These are phyloP conservation scores for Penicillium angulare DNA, from an alignment of 495 filamentous ascomycete species.

Conservation along the genomic window DNA sequence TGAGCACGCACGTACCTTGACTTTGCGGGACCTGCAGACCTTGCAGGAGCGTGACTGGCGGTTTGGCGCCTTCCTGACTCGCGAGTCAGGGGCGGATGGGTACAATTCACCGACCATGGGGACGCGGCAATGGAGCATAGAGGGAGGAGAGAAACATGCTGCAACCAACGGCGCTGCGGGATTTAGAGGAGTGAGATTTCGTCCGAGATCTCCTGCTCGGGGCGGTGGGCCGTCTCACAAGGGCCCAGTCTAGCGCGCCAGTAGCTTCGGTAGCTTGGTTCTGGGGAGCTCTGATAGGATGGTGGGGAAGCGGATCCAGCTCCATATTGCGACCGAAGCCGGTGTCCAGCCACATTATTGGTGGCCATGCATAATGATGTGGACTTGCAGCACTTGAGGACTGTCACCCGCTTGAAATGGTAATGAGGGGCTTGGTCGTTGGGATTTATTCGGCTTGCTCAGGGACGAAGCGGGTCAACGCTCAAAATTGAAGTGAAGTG, in stretches of 20 bases:
- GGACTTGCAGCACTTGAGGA: neutral
- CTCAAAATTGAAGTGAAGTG: neutral
- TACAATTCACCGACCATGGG: slow-evolving; percentile 27
- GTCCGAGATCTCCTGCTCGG: slow-evolving; percentile 30
- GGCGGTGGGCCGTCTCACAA: slow-evolving; percentile 11
- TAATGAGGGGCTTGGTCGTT: slow-evolving; percentile 14
- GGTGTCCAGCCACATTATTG: slow-evolving; percentile 2
- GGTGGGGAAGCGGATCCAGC: neutral
- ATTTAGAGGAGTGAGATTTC: slow-evolving; percentile 35
- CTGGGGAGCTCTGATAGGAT: neutral
- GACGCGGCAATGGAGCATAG: slow-evolving; percentile 12
- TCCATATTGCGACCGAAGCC: slow-evolving; percentile 10
- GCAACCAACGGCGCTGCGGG: slow-evolving; percentile 34
- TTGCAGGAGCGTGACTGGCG: slow-evolving; percentile 47
- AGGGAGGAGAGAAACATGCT: slow-evolving; percentile 16
- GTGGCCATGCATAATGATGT: slow-evolving; percentile 3
- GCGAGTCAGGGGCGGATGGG: slow-evolving; percentile 23
- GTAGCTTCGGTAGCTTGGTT: neutral
- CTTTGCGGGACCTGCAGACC: slow-evolving; percentile 45
- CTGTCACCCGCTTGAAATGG: slow-evolving; percentile 18
- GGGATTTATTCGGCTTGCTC: neutral
- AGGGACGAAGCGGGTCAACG: slow-evolving; percentile 2
- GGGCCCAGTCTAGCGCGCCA: slow-evolving; percentile 1
- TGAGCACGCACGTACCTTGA: slow-evolving; percentile 41
- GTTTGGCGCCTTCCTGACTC: slow-evolving; percentile 23